Percentiles rank a stretch among this genome's conserved stretches.
Conservation (phyloP, 768 basidiomycete species). For the Boletales sp. region DNA sequence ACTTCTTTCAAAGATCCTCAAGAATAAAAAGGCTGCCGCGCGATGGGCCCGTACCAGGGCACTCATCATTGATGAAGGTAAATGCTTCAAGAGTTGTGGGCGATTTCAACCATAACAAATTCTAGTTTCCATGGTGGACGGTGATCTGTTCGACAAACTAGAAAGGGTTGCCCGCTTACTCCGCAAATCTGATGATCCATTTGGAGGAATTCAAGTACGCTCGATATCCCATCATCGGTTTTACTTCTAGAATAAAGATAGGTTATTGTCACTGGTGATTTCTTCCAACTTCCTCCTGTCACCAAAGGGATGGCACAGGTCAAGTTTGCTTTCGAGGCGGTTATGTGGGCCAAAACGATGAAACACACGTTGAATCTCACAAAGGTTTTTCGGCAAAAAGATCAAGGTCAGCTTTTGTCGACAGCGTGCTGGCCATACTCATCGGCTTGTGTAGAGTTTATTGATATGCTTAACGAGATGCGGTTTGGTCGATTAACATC, state of each 20-base stretch:
- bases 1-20: conserved; percentile 63
- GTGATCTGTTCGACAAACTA: conserved; percentile 89
- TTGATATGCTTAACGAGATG: conserved; percentile 99
- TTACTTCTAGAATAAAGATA: conserved; percentile 26
- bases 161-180: conserved; percentile 63
- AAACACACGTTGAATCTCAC: conserved; percentile 87
- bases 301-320: conserved; percentile 53
- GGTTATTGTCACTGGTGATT: conserved; percentile 94
- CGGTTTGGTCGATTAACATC: conserved; percentile 73
- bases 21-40: conserved; percentile 77
- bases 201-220: conserved; percentile 88
- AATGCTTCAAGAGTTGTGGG: neutral
- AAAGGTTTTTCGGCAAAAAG: conserved; percentile 92
- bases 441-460: conserved; percentile 57
- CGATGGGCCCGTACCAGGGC: conserved; percentile 86
- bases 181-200: conserved; percentile 63
- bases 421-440: neutral
- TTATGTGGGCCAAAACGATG: conserved; percentile 69
- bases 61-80: conserved; percentile 80
- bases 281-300: conserved; percentile 97
- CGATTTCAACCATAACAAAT: neutral
- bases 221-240: neutral
- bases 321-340: conserved; percentile 92
- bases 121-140: conserved; percentile 96
- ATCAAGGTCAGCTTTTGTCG: conserved; percentile 58